Evolutionary conservation across 345 rosid species (phyloP).

Genomic region (Schrenkiella parvula): DNA sequence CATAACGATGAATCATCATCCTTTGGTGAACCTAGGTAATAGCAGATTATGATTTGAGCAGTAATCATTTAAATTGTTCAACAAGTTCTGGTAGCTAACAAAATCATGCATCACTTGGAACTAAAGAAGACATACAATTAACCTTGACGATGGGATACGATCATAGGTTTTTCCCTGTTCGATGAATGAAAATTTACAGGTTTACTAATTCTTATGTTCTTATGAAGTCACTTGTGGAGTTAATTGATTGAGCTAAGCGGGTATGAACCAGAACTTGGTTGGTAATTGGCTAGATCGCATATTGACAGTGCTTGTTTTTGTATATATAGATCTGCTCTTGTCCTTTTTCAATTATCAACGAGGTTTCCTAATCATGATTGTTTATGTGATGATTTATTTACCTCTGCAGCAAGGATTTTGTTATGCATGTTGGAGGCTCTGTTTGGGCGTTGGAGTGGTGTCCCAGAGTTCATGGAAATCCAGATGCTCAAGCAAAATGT

Average conservation of each 20-base stretch:
- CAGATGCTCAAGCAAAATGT: slow-evolving; percentile 45
- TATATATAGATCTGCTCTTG: neutral
- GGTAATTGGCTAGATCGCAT: neutral
- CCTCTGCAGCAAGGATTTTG: slow-evolving; percentile 73
- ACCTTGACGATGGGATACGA: slow-evolving; percentile 4
- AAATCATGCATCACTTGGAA: neutral
- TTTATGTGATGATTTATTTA: slow-evolving; percentile 6
- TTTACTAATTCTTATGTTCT: neutral
- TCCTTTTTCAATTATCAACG: neutral
- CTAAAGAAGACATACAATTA: neutral
- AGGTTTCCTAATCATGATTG: neutral
- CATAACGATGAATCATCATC: slow-evolving; percentile 20
- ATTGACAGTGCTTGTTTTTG: slow-evolving; percentile 1
- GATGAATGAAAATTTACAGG: neutral
- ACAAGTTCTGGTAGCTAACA: neutral
- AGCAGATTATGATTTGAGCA: neutral
- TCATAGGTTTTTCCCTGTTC: neutral
- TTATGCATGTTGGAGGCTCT: slow-evolving; percentile 81
- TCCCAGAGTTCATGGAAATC: slow-evolving; percentile 52
- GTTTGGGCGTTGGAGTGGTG: slow-evolving; percentile 97
- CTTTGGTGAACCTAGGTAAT: slow-evolving; percentile 44
- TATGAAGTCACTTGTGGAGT: neutral
- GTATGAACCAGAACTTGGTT: neutral
- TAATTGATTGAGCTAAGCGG: neutral
- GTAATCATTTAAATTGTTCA: neutral